Base-by-base conservation (phyloP, 2,329 filamentous ascomycete genomes). In the Parastagonospora avenae region DNA sequence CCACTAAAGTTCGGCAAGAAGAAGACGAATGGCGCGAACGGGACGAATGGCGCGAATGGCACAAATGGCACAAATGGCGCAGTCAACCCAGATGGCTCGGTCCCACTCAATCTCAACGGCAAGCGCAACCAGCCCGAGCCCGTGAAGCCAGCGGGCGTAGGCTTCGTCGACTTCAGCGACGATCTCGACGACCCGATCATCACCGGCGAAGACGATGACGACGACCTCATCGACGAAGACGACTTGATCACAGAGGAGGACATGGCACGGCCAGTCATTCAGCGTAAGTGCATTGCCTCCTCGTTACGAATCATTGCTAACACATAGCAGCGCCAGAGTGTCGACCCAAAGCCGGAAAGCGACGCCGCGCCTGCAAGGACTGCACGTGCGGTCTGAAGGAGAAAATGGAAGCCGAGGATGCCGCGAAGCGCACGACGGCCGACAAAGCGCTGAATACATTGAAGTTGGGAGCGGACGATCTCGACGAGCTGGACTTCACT, bases 281-380 rank as follows among this genome's bases (percentile, higher is more conserved):
- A 91, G 63, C 92, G 92, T 96, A 80, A 75, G 89, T 85, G 27
- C 29, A 46, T 8, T 38, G 45, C 32, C 14, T 38, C 24, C 30
- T 12, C n/a, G n/a, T 42, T 33, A 48, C 46, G 60, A 49, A 31
- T 33, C 12, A 16, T 37, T 14, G 37, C 38, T 33, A 45, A 48
- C 54, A 64, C 32, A 52, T 35, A 24, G 14, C 58, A 90, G 92
- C 94, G 45, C 84, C 88, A 24, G 91, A 95, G 71, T 99, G 94
- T 74, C 85, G 87, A 52, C 92, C 93, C 41, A 91, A 94, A 76
- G 82, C 87, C 38, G 91, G 90, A 51, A 96, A 96, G 79, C 87
- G 93, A 63, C 88, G 93, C 48, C 87, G 92, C 55, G 92, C 94
- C 50, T 99, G 94, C 82, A 97, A 99, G 77, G 94, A 99, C 79